Conservation (phyloP, 1,139 yeast genomes). For the Protomyces lactucae-debilis region DNA sequence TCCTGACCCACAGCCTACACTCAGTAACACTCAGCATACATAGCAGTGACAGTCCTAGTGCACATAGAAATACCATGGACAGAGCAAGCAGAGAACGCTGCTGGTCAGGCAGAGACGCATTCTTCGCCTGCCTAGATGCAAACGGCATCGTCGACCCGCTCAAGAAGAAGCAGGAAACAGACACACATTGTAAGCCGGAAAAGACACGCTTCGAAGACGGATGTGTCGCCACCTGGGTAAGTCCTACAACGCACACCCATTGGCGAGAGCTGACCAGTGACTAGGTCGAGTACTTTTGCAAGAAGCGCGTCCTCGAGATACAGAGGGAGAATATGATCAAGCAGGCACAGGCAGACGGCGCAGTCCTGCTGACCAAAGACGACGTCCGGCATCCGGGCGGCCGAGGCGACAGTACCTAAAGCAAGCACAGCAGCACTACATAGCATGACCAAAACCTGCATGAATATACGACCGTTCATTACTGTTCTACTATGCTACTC, state of each 20-base stretch:
- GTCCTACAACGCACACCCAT: neutral
- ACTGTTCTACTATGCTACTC: neutral
- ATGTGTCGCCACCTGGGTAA: conserved; percentile 25
- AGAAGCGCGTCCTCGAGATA: conserved; percentile 26
- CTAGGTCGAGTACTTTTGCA: conserved; percentile 23
- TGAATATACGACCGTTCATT: neutral
- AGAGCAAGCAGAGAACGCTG: conserved; percentile 21
- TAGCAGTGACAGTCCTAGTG: too few species aligned
- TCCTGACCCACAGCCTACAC: too few species aligned
- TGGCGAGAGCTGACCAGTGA: too few species aligned
- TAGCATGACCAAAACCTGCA: neutral
- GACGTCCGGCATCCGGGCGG: conserved; percentile 26
- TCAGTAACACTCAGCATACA: too few species aligned
- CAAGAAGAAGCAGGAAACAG: conserved; percentile 7
- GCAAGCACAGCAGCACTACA: neutral
- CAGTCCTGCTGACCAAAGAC: conserved; percentile 12
- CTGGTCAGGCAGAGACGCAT: conserved; percentile 21
- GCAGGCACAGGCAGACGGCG: conserved; percentile 22
- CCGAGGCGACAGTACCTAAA: conserved; percentile 12
- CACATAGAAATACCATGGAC: conserved; percentile 1
- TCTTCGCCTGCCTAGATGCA: conserved; percentile 19
- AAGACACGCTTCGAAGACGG: conserved; percentile 9
- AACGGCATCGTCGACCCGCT: conserved; percentile 20
- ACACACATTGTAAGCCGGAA: neutral
- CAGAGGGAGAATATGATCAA: conserved; percentile 24